Evolutionary conservation across 1,284 basidiomycete species (phyloP).

Genomic region (Leccinum cinnamomeum): DNA sequence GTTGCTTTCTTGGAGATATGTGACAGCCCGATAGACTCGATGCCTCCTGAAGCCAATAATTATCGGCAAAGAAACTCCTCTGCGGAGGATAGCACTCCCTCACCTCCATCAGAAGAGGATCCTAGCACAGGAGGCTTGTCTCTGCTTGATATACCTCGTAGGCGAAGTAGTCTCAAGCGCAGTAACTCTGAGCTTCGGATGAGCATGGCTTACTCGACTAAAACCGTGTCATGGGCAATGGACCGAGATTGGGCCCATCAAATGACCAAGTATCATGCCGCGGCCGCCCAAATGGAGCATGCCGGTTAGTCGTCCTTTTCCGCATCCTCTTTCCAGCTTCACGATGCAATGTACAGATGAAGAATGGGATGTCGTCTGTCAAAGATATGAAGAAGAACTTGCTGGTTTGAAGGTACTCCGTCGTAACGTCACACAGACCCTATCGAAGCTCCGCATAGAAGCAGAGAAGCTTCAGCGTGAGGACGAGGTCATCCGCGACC

Average conservation of each 20-base stretch:
- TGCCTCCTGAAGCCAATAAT: constrained; percentile 11
- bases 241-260: constrained; percentile 57
- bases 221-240: constrained; percentile 75
- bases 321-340: background rate
- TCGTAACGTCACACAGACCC: constrained; percentile 51
- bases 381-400: constrained; percentile 59
- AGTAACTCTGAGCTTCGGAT: constrained; percentile 42
- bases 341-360: constrained; percentile 37
- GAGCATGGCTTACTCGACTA: constrained; percentile 56
- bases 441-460: constrained; percentile 54
- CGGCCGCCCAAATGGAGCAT: constrained; percentile 52
- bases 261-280: constrained; percentile 53
- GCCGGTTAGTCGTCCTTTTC: constrained; percentile 44
- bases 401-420: constrained; percentile 55
- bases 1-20: constrained; percentile 35
- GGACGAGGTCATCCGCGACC: constrained; percentile 52
- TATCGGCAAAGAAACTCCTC: constrained; percentile 12
- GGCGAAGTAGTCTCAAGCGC: constrained; percentile 64
- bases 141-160: constrained; percentile 36
- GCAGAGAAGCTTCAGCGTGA: constrained; percentile 55
- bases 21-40: constrained; percentile 32
- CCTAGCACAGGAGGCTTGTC: constrained; percentile 21
- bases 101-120: constrained; percentile 36
- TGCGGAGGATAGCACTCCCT: constrained; percentile 27
- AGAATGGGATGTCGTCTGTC: constrained; percentile 57